Evolutionary conservation across 1,284 basidiomycete species (phyloP), one percentile per base, ranked within the genome.

Genomic region (Papiliotrema fonsecae): DNA sequence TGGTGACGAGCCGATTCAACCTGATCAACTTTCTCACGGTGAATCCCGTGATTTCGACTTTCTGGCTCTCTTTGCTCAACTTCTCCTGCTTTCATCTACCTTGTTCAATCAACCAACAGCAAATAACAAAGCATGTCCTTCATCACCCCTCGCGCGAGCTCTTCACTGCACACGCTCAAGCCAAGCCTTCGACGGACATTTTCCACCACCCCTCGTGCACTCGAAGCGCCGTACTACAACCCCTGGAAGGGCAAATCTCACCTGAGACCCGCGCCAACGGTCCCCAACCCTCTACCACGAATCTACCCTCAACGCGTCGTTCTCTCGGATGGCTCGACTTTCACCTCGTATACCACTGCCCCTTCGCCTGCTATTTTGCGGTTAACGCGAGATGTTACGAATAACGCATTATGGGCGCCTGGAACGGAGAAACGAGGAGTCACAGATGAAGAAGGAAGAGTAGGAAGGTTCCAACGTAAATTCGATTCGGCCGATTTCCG

Each of bases 281-380:
- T 91, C 1, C 88, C 88, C 3, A 83, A 84, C 54, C 88, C 89
- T 3, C 74, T 89, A 57, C 84, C 89, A 0, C 86, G 87, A 18
- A 83, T 85, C 55, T 92, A 85, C 69, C 84, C 87, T 6, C 88
- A 91, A 70, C 81, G 78, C 51, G 85, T 92, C 53, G 79, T 87
- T 49, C 82, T 87, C 57, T 82, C 87, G 0, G 89, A 92, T 72
- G 88, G 88, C n/a, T 85, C 85, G 18, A 86, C 86, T 1, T 89
- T 88, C 69, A 82, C 81, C 2, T 86, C 90, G 58, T 86, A 84
- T 79, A 87, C 86, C 9, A 91, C 89, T 0, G 88, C 88, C 0
- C 89, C 89, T 0, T 82, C 83, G 4, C 84, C 85, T 3, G 71
- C 81, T 18, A 70, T 63, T 37, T 78, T 88, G 37, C 80, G 82